Base-by-base conservation (phyloP, 148 eudicot genomes). In the Cornus controversa region DNA sequence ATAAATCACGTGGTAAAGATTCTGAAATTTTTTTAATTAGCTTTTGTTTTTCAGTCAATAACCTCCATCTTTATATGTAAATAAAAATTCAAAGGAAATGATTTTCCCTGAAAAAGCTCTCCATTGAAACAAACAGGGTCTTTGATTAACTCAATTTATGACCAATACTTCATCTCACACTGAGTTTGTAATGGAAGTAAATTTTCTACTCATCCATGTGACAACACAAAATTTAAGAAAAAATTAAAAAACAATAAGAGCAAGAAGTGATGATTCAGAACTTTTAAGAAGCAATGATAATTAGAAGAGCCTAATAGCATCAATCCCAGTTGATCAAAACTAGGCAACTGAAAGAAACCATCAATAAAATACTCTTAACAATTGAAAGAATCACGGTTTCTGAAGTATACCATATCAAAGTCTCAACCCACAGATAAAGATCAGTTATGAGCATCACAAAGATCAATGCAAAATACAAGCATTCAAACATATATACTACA, bases 261-360 rank as follows among this genome's bases (percentile, higher is more conserved):
- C 16, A 28, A 5, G 26, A 8, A 69, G 1, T n/a, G 25, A 69
- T 18, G 47, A 34, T 23, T n/a, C 28, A n/a, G 26, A 36, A 69
- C 50, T 18, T 26, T 8, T 37, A 23, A 10, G 13, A 24, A 23
- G 3, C 13, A 74, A n/a, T 66, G 37, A 34, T 40, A 18, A 65
- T 0, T 25, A 26, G 70, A 40, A 42, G 26, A 75, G 23, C 26
- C n/a, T 57, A 34, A 64, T 34, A 65, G n/a, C 24, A 8, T 64
- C 36, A 75, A 75, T 63, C 37, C 1, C 68, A 74, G 8, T 36
- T 34, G 13, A 47, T 10, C 57, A 75, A 75, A 73, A 40, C n/a
- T 50, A 36, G 37, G 23, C 8, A 42, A 37, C n/a, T 24, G 77
- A 63, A 62, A 6, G 15, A 74, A 63, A 74, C 0, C 36, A 65